Evolutionary conservation across 352 stramenopile genomes (phyloP), one percentile per base, ranked within the genome.

Genomic region (Globisporangium heterothallicum): DNA sequence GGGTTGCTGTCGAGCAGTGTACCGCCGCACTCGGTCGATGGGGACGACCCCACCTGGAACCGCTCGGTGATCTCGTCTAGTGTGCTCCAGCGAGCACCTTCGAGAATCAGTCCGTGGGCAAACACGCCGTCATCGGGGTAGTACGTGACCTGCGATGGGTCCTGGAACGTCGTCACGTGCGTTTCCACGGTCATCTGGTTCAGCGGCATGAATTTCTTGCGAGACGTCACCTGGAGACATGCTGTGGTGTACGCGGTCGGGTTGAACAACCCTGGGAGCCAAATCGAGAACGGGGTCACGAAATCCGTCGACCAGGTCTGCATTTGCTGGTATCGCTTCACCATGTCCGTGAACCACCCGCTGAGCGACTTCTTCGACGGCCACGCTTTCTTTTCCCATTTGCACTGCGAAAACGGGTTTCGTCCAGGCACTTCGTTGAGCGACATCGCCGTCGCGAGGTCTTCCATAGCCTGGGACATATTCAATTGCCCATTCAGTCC

Each of bases 181-280:
- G 94, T 98, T 69, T 98, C 94, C 42, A 96, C 92, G 1, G 91
- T 98, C 88, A 97, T 98, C 52, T 97, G 86, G 68, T 98, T 97
- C 32, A 98, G 75, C 38, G 93, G 88, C 66, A 95, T 84, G 61
- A 92, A 82, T 46, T 93, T 95, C 34, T 80, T 80, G 30, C 95
- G 88, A 16, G 92, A 96, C 21, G 93, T 97, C 21, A 98, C 92
- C 63, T 98, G 95, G 52, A 97, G 78, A 59, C 97, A 94, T 26
- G 94, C 95, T 0, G 94, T 98, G 42, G 97, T 93, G 72, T 97
- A 98, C 21, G 88, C 89, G 12, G 86, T 98, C 16, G 94, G 95
- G 57, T 98, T 98, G 62, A 98, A 98, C 5, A 98, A 73, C 0
- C 92, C 95, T 0, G 91, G 87, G 21, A 98, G 71, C 95, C 94